Base-by-base conservation (phyloP, 805 yeast genomes). In the Sporopachydermia quercuum region DNA sequence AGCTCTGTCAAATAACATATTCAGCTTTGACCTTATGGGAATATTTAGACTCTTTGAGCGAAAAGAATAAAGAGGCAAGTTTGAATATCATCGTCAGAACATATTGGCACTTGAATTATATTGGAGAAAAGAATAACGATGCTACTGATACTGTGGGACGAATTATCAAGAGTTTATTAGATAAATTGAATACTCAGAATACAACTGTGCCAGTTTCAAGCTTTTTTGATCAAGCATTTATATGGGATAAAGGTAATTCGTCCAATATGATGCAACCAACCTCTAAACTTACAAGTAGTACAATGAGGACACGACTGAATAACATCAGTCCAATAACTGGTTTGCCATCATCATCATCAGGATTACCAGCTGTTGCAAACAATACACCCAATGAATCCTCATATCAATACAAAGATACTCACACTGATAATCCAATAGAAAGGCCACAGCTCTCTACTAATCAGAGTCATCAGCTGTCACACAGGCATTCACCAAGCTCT, bases 121-220 rank as follows among this genome's bases (percentile, higher is more conserved):
- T 71, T 43, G 78, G 78, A 2, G 76, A 71, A 42, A 64, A 65
- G 41, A 62, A 63, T 47, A 72, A 71, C 45, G 78, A 73, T 49
- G 76, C 75, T 2, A 72, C 78, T 0, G 76, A 70, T 42, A 71
- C 75, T 3, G 74, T 74, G 33, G 77, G 78, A 2, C 64, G 64
- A 39, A 68, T 74, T 37, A 66, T 74, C 37, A 66, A 66, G 46
- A 62, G 67, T 18, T 53, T 74, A 18, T 70, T 72, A 18, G 74
- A 69, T 39, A 54, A 60, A 2, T 66, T 70, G 5, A 59, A 55
- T 41, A 52, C 13, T 8, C 27, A 30, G 18, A 11, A 8, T 15
- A 8, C 15, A 23, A 33, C 13, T 37, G 18, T 15, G 27, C 27
- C 39, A 35, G 43, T 15, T 45, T 47, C 14, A 42, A 46, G 4